Evolutionary conservation across 225 moss, liverwort and hornwort species (phyloP), one percentile per base, ranked within the genome.

Genomic region (Straminergon stramineum): DNA sequence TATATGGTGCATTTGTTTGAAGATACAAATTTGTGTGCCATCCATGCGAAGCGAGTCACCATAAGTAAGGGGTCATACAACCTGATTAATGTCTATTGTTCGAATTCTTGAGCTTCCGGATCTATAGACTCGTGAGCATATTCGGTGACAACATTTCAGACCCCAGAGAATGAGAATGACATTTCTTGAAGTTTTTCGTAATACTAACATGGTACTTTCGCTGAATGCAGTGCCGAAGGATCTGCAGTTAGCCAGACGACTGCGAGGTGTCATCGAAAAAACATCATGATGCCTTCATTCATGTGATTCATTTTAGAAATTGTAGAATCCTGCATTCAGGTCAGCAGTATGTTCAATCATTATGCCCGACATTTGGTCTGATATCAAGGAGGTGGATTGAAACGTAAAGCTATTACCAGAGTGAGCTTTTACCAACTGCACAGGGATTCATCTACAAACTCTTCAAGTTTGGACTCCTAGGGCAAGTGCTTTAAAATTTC

Each of bases 41-140:
- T 94, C 57, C 92, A 94, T 75, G 91, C 94, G 11, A 92, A 94
- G 70, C 94, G 91, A 82, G 94, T 94, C 31, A 92, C 92, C 41
- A 94, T 91, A 80, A 94, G 94, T 94, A 92, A 87, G 92, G 31
- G 39, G 37, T 37, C 13, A 56, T 57, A 15, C 27, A 81, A 61
- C 51, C 26, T 84, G 14, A 73, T 61, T 31, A 53, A 15, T 58
- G 17, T 61, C 45, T 9, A 37, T 24, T 67, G 79, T n/a, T 75
- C 66, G 8, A 79, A 73, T 87, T 87, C 74, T 43, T 75, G 67
- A 73, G 60, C 73, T 86, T 82, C 70, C 74, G 13, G 66, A 34
- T 43, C 6, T 35, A 71, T 15, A 55, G 41, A 86, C 39, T 60
- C 52, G 30, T 8, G 6, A 55, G 19, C 37, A 70, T 39, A 35